phyloP scores from a whole-genome alignment of 345 rosid genomes.

The Hibiscus syriacus region DNA sequence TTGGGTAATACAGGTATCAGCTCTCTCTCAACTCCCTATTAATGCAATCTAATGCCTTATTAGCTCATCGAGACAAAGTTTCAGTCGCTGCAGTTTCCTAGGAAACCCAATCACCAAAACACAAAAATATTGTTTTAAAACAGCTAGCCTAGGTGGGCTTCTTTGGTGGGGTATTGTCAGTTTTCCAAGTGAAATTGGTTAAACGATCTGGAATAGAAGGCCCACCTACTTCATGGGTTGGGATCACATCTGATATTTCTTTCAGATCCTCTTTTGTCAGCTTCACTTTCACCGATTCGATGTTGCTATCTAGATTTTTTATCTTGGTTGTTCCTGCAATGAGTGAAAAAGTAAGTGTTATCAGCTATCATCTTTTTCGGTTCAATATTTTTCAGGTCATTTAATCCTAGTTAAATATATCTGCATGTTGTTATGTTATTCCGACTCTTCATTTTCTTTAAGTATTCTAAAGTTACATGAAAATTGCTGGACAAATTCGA shows the following conservation, averaged over 20 bases:
- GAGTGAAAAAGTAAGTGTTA: not conserved
- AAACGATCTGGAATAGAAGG: not conserved
- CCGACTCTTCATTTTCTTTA: too few relatives aligned
- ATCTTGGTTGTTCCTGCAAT: too few relatives aligned
- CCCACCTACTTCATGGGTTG: not conserved
- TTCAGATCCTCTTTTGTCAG: too few relatives aligned
- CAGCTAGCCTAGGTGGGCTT: not conserved
- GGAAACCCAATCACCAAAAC: not conserved
- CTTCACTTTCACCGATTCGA: too few relatives aligned
- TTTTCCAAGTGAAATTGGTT: not conserved
- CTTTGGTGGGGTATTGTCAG: slow-evolving; percentile 1
- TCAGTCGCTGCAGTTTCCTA: not conserved
- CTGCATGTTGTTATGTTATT: not conserved
- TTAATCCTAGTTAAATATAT: not conserved
- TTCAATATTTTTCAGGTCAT: not conserved
- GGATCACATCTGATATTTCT: not conserved
- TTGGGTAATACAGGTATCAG: not conserved
- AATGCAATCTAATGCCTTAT: not conserved
- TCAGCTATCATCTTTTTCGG: not conserved
- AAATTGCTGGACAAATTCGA: too few relatives aligned
- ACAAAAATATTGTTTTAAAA: not conserved
- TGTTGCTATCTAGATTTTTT: too few relatives aligned
- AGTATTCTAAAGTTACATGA: too few relatives aligned
- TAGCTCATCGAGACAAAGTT: not conserved
- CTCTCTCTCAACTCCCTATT: not conserved